phyloP scores from a whole-genome alignment of 441 rosid species.

The Monsonia emarginata region DNA sequence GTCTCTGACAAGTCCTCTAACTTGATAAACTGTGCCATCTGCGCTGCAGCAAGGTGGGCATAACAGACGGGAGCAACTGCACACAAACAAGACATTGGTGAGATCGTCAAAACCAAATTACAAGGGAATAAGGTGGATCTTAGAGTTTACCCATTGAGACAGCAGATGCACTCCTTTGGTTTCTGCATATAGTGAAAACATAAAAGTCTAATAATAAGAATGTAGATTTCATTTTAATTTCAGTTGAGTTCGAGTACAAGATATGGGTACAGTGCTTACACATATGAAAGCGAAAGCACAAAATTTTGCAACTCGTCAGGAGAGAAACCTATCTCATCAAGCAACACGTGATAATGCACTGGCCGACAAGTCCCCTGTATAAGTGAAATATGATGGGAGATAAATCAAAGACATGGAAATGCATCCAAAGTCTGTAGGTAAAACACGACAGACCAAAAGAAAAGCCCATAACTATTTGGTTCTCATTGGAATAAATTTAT shows the following conservation, averaged over 20 bases:
- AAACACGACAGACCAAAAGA: not conserved
- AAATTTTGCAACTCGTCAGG: constrained; percentile 63
- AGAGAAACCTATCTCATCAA: constrained; percentile 85
- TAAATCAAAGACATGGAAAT: constrained; percentile 1
- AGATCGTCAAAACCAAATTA: no score
- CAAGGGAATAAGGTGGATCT: not conserved
- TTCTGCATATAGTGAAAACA: constrained; percentile 33
- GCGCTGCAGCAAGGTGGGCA: constrained; percentile 82
- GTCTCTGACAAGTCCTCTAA: constrained; percentile 53
- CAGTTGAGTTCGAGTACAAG: not conserved
- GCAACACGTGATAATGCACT: constrained; percentile 73
- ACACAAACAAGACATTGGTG: not conserved
- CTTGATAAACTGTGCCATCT: constrained; percentile 61
- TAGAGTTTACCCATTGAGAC: constrained; percentile 56
- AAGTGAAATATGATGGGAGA: not conserved
- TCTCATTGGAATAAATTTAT: not conserved
- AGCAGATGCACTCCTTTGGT: constrained; percentile 78
- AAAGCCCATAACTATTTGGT: not conserved
- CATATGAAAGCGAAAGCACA: constrained; percentile 63
- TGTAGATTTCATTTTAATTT: constrained; percentile 1
- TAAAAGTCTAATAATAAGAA: not conserved
- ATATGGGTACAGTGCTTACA: constrained; percentile 38
- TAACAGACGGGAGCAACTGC: constrained; percentile 86
- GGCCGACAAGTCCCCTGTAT: constrained; percentile 83
- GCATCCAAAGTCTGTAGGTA: not conserved